phyloP scores from a whole-genome alignment of 2,329 filamentous ascomycete genomes.

The Colletotrichum navitas region DNA sequence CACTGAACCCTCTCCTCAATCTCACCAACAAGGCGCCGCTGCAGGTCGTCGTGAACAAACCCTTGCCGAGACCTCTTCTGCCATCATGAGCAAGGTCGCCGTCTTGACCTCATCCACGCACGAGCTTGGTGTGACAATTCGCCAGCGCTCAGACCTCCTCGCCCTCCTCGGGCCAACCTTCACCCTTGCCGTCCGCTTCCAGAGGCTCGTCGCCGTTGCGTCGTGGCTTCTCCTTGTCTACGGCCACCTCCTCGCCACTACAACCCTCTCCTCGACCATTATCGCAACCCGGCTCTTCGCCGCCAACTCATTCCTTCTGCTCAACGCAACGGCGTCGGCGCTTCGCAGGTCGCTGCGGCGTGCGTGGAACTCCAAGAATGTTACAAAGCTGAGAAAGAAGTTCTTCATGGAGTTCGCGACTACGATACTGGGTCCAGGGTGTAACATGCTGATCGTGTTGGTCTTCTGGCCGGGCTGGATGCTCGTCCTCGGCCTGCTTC shows the following conservation, averaged over 20 bases:
- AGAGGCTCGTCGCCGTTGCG: slow-evolving; percentile 50
- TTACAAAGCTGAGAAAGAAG: slow-evolving; percentile 58
- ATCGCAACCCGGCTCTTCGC: slow-evolving; percentile 49
- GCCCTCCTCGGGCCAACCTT: slow-evolving; percentile 52
- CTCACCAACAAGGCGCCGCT: slow-evolving; percentile 11
- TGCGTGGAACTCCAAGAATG: slow-evolving; percentile 54
- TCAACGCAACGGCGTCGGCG: slow-evolving; percentile 40
- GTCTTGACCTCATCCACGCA: slow-evolving; percentile 55
- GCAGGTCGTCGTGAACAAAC: slow-evolving; percentile 33
- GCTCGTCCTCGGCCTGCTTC: slow-evolving; percentile 55
- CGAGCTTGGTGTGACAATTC: slow-evolving; percentile 49
- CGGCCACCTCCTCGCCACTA: slow-evolving; percentile 49
- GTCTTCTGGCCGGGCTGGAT: slow-evolving; percentile 71
- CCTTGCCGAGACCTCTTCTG: slow-evolving; percentile 38
- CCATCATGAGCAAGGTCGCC: slow-evolving; percentile 53
- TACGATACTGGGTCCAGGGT: slow-evolving; percentile 63
- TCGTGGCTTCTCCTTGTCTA: slow-evolving; percentile 51
- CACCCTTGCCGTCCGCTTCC: slow-evolving; percentile 51
- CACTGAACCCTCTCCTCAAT: background rate
- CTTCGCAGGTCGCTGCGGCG: slow-evolving; percentile 30
- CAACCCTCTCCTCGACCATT: slow-evolving; percentile 48
- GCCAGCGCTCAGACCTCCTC: slow-evolving; percentile 50
- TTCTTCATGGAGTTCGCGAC: slow-evolving; percentile 65
- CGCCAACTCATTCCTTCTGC: slow-evolving; percentile 48
- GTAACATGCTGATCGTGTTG: slow-evolving; percentile 62